Evolutionary conservation across 805 yeast species (phyloP).

Genomic region (Kazachstania psychrophila): DNA sequence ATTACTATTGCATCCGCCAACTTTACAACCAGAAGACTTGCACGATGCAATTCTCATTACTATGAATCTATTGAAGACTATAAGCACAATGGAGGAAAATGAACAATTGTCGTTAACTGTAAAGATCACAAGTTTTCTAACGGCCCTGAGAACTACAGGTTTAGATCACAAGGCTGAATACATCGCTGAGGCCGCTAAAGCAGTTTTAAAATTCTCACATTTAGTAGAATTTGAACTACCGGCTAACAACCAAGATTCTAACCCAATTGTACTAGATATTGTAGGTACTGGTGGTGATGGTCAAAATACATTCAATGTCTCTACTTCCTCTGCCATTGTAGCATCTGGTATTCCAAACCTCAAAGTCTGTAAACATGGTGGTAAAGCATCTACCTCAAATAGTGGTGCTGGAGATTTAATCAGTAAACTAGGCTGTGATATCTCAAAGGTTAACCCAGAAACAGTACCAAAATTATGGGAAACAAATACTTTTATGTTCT

Average conservation of each 20-base stretch:
- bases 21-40: constrained; percentile 56
- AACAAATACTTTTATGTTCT: constrained; percentile 47
- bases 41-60: constrained; percentile 52
- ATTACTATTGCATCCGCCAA: constrained; percentile 50
- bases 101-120: constrained; percentile 29
- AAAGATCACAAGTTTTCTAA: constrained; percentile 70
- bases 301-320: constrained; percentile 91
- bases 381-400: constrained; percentile 87
- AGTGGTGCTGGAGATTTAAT: constrained; percentile 93
- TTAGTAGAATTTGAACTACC: constrained; percentile 39
- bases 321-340: constrained; percentile 89
- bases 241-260: background rate
- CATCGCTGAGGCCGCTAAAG: constrained; percentile 77
- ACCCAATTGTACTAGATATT: constrained; percentile 52
- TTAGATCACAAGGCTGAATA: constrained; percentile 73
- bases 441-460: constrained; percentile 52
- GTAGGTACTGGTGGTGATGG: constrained; percentile 99
- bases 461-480: constrained; percentile 50
- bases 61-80: constrained; percentile 47
- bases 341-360: constrained; percentile 76
- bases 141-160: constrained; percentile 63
- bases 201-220: constrained; percentile 59
- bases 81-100: constrained; percentile 27
- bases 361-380: constrained; percentile 89
- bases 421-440: constrained; percentile 71